Evolutionary conservation across 768 basidiomycete genomes (phyloP).

Genomic region (Naganishia kalamii): DNA sequence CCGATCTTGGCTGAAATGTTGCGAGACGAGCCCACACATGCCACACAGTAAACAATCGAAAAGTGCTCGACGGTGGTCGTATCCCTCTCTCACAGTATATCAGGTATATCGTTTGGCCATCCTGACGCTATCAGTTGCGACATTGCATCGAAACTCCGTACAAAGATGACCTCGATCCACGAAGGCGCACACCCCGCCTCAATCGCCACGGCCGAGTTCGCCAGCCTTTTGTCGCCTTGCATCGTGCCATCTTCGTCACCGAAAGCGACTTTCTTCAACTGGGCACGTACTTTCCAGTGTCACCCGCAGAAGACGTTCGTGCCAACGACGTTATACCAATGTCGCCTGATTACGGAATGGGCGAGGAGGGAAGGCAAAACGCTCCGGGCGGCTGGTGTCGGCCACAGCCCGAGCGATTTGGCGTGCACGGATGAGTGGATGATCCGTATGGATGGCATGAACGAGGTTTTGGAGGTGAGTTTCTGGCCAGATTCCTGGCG

Average conservation of each 20-base stretch:
- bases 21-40: too few species aligned
- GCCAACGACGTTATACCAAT: background rate
- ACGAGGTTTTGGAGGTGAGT: conserved; percentile 70
- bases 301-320: conserved; percentile 25
- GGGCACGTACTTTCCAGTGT: conserved; percentile 67
- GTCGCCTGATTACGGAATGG: conserved; percentile 63
- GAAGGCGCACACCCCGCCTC: background rate
- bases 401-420: conserved; percentile 88
- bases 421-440: conserved; percentile 81
- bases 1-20: background rate
- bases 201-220: background rate
- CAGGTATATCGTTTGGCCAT: too few species aligned
- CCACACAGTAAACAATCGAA: too few species aligned
- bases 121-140: too few species aligned
- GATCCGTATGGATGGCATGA: conserved; percentile 64
- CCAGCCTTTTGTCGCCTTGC: background rate
- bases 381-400: conserved; percentile 77
- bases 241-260: conserved; percentile 5
- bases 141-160: too few species aligned
- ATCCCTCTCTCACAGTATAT: too few species aligned
- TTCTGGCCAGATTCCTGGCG: background rate
- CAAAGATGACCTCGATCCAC: background rate
- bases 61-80: too few species aligned
- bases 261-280: conserved; percentile 61
- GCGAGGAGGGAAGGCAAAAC: conserved; percentile 65